phyloP scores from a whole-genome alignment of 495 filamentous ascomycete genomes.

The Cladorrhinum samala region DNA sequence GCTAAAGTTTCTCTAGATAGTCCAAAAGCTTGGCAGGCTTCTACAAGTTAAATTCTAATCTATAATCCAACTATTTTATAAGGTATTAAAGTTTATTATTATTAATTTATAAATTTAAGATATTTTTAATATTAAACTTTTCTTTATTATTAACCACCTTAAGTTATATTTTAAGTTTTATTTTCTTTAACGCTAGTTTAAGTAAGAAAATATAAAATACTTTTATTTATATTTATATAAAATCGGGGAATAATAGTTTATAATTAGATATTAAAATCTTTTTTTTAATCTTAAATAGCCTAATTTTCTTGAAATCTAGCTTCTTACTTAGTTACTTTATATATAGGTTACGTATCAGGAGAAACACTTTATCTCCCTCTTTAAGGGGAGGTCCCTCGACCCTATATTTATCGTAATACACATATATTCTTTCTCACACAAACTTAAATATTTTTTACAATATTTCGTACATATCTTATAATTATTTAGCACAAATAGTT shows the following conservation, averaged over 20 bases:
- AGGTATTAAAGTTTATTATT: no score
- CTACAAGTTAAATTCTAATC: no score
- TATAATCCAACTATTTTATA: no score
- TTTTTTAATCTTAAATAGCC: not conserved
- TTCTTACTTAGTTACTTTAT: not conserved
- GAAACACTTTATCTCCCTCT: not conserved
- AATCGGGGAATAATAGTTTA: not conserved
- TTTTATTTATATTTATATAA: not conserved
- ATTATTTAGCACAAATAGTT: not conserved
- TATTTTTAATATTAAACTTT: not conserved
- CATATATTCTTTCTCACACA: not conserved
- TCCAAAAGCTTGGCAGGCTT: no score
- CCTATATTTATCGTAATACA: not conserved
- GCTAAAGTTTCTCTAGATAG: no score
- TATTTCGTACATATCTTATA: not conserved
- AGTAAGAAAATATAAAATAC: not conserved
- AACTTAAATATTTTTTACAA: not conserved
- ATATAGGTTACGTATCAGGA: not conserved
- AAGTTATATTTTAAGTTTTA: not conserved
- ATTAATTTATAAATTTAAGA: not conserved
- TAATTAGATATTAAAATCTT: not conserved
- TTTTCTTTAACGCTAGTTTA: not conserved
- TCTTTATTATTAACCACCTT: not conserved
- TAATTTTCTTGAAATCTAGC: not conserved
- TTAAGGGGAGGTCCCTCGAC: not conserved